Evolutionary conservation across 805 yeast species (phyloP), one percentile per base, ranked within the genome.

Genomic region (Wickerhamiella vanderwaltii): DNA sequence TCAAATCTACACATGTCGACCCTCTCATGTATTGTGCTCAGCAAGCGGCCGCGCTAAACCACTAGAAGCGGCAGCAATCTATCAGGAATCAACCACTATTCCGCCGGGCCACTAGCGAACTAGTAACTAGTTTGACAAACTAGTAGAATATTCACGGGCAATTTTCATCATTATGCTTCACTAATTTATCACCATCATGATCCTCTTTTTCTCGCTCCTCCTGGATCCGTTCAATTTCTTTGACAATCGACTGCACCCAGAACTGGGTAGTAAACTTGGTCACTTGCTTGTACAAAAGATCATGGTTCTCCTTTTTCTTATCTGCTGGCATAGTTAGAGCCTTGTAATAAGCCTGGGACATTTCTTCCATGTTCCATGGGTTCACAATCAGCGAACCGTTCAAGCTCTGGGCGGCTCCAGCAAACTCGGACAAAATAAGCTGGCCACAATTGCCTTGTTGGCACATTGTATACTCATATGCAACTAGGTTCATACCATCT

Each of bases 391-490:
- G 59, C 1, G 95, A 86, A 18, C 99, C 99, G 56, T 91, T 88
- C 48, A 91, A 67, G 1, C 94, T 81, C 63, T 91, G 99, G 1
- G 98, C 97, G n/a, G 98, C 98, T 37, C 99, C 99, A 0, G 98
- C 91, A 64, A 91, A 91, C 63, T 91, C 99, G 31, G 94, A 79
- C 48, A 91, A 61, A 37, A 91, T 82, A 51, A 91, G 68, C 3
- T 86, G 76, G 6, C 99, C 99, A 48, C 85, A 77, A 47, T 76
- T 76, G 35, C 78, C 77, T 48, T 77, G 72, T 62, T 91, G 98
- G 57, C 97, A 88, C 1, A 97, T 96, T 53, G 91, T 85, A 61
- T 91, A 91, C 63, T 91, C 99, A 59, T 85, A 93, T 41, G 88
- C 75, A 33, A 93, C 98, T 55, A 91, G 71, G 59, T 91, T 91